Conservation (phyloP, 495 filamentous ascomycete genomes). For the Amorphotheca resinae region DNA sequence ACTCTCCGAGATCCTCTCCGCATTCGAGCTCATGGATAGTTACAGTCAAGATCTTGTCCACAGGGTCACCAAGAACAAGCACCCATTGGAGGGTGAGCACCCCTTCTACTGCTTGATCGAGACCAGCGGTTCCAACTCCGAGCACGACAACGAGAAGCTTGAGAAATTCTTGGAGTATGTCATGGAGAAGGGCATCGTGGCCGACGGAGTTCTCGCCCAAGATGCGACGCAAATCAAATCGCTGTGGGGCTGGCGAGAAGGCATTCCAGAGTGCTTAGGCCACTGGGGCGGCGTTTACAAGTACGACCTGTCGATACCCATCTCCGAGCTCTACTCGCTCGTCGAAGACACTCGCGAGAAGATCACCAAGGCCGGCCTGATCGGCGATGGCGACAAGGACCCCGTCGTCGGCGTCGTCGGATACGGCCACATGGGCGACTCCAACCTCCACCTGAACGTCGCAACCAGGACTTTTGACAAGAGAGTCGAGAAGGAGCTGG, state of each 20-base stretch:
- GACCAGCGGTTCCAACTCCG: constrained; percentile 85
- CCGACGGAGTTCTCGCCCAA: constrained; percentile 81
- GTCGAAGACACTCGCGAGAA: constrained; percentile 71
- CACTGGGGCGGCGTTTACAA: constrained; percentile 97
- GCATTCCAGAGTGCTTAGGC: constrained; percentile 73
- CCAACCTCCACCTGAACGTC: constrained; percentile 88
- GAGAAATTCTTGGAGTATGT: constrained; percentile 78
- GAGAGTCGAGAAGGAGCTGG: constrained; percentile 75
- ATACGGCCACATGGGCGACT: constrained; percentile 96
- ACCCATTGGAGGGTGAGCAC: constrained; percentile 66
- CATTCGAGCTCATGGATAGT: constrained; percentile 94
- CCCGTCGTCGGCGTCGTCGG: constrained; percentile 85
- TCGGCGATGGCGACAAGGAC: constrained; percentile 63
- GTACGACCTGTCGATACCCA: constrained; percentile 91
- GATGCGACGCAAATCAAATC: constrained; percentile 78
- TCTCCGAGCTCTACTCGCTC: constrained; percentile 74
- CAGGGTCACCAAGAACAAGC: constrained; percentile 58
- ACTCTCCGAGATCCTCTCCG: constrained; percentile 87
- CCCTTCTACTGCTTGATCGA: constrained; percentile 96
- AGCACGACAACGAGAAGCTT: constrained; percentile 85
- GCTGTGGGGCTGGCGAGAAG: constrained; percentile 89
- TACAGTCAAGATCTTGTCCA: constrained; percentile 64
- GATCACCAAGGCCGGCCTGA: constrained; percentile 57
- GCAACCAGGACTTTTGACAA: constrained; percentile 71
- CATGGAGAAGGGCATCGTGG: constrained; percentile 71